Evolutionary conservation across 23 red algal genomes (phyloP).

Genomic region (Pyropia haitanensis): DNA sequence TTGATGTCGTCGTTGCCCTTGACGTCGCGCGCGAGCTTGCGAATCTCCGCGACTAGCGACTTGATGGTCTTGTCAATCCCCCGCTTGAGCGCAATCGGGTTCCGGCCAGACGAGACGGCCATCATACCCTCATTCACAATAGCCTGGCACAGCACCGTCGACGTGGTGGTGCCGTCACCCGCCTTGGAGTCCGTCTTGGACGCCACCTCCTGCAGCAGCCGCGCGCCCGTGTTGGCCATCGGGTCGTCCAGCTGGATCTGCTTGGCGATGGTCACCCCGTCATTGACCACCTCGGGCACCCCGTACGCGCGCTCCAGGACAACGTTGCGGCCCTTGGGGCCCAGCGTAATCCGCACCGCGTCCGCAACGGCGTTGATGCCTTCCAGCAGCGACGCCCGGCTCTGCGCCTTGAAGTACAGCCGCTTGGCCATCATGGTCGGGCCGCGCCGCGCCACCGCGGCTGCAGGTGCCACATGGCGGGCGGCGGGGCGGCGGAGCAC

Average conservation of each 20-base stretch:
- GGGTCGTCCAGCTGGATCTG: slow-evolving; percentile 81
- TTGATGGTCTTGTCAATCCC: slow-evolving; percentile 85
- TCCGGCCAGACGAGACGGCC: slow-evolving; percentile 77
- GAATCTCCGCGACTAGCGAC: slow-evolving; percentile 55
- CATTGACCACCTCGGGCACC: slow-evolving; percentile 87
- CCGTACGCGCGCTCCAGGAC: slow-evolving; percentile 80
- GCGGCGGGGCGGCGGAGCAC: no score
- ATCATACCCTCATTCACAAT: slow-evolving; percentile 91
- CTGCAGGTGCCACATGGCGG: no score
- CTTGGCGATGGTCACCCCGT: slow-evolving; percentile 95
- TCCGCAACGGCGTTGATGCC: slow-evolving; percentile 98
- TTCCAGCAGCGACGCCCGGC: slow-evolving; percentile 46
- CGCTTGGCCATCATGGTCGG: slow-evolving; percentile 32
- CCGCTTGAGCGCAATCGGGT: slow-evolving; percentile 82
- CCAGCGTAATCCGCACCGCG: slow-evolving; percentile 95
- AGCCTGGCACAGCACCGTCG: slow-evolving; percentile 84
- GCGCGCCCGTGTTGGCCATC: slow-evolving; percentile 89
- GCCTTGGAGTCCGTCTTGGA: slow-evolving; percentile 96
- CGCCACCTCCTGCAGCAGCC: slow-evolving; percentile 92
- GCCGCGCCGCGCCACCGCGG: no score
- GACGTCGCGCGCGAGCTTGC: slow-evolving; percentile 39
- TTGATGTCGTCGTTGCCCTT: slow-evolving; percentile 88
- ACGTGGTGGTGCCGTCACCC: slow-evolving; percentile 97
- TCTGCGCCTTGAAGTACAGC: slow-evolving; percentile 80
- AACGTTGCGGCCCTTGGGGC: slow-evolving; percentile 93